A percentile compares a stretch with the other conserved stretches of the same genome.
Conservation (phyloP, 2,329 filamentous ascomycete genomes). For the Fusarium agapanthi region DNA sequence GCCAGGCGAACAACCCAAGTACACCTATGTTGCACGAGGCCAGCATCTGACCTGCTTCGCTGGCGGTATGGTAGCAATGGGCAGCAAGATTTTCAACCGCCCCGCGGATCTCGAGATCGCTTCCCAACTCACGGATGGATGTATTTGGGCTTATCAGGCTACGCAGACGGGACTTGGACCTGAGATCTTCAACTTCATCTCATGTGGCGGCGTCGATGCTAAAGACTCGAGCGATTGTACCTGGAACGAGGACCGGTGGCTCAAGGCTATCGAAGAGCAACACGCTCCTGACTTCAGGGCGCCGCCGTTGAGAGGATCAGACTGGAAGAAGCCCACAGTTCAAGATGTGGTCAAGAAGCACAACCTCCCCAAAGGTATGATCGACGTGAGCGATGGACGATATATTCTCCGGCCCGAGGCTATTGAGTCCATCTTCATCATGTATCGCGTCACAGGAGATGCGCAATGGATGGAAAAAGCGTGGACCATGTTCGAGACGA, state of each 20-base stretch:
- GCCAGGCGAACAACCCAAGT: constrained; percentile 36
- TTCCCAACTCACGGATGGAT: constrained; percentile 68
- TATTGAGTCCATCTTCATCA: constrained; percentile 82
- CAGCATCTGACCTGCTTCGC: constrained; percentile 73
- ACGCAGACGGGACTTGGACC: constrained; percentile 66
- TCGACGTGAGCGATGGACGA: constrained; percentile 61
- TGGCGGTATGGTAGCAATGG: constrained; percentile 73
- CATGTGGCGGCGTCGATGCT: constrained; percentile 46
- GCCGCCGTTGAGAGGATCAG: constrained; percentile 30
- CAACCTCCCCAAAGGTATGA: constrained; percentile 62
- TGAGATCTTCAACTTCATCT: constrained; percentile 63
- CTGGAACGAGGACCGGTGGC: constrained; percentile 47
- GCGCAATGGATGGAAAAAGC: constrained; percentile 71
- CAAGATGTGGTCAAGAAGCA: constrained; percentile 38
- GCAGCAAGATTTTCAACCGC: constrained; percentile 65
- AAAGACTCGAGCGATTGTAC: constrained; percentile 45
- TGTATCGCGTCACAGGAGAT: constrained; percentile 78
- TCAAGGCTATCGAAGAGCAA: constrained; percentile 37
- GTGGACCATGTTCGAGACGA: constrained; percentile 76
- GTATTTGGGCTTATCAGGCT: constrained; percentile 69
- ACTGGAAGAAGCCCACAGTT: constrained; percentile 39
- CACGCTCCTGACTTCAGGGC: constrained; percentile 37
- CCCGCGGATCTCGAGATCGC: constrained; percentile 66
- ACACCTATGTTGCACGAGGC: constrained; percentile 49
- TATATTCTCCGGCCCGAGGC: constrained; percentile 79